phyloP scores from a whole-genome alignment of 2,329 filamentous ascomycete genomes.

The Cladosporium austrohemisphaericum region DNA sequence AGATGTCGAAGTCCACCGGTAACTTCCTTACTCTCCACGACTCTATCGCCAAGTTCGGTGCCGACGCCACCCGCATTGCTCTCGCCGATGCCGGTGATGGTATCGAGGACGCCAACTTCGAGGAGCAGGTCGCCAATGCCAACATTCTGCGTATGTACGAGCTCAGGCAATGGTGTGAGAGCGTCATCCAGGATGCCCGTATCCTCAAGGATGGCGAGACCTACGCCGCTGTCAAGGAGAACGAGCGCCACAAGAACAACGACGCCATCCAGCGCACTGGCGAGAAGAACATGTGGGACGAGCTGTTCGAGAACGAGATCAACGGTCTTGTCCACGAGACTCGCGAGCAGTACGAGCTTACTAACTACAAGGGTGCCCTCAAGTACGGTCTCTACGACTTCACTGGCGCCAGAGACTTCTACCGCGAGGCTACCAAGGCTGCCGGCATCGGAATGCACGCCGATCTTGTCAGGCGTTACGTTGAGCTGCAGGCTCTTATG shows the following conservation, averaged over 20 bases:
- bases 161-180: conserved; percentile 88
- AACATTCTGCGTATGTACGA: conserved; percentile 81
- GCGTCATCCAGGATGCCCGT: conserved; percentile 63
- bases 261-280: conserved; percentile 70
- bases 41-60: conserved; percentile 85
- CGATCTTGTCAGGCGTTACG: conserved; percentile 72
- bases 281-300: conserved; percentile 73
- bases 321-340: conserved; percentile 78
- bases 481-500: conserved; percentile 80
- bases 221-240: conserved; percentile 41
- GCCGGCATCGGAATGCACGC: conserved; percentile 83
- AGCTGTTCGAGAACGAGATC: conserved; percentile 90
- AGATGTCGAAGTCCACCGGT: conserved; percentile 97
- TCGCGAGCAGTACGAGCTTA: conserved; percentile 70
- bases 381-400: conserved; percentile 86
- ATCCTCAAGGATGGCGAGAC: conserved; percentile 42
- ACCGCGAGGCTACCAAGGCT: conserved; percentile 75
- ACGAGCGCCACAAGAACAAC: conserved; percentile 44
- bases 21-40: conserved; percentile 94
- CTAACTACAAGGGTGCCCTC: conserved; percentile 80
- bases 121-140: conserved; percentile 89
- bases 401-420: conserved; percentile 80
- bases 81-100: conserved; percentile 93
- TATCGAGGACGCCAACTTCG: conserved; percentile 94
- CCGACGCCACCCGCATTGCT: conserved; percentile 85